Percentiles rank a stretch among this genome's conserved stretches.
These are phyloP conservation scores for Heracleum sosnowskyi DNA, from an alignment of 129 eudicot genomes.

Conservation along the genomic window DNA sequence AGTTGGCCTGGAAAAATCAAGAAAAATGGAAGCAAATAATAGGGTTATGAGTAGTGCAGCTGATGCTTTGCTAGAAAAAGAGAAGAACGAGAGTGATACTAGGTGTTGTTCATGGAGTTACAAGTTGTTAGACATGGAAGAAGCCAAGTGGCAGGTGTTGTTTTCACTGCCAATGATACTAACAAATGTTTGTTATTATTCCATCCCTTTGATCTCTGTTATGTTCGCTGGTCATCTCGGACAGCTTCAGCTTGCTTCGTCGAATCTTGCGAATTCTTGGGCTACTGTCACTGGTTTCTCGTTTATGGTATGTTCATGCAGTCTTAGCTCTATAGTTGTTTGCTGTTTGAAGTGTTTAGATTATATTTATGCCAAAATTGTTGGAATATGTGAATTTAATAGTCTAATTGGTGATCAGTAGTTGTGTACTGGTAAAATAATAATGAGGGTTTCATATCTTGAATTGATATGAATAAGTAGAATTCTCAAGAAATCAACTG, in stretches of 20 bases:
- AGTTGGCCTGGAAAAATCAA: neutral
- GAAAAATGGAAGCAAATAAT: neutral
- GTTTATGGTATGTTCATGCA: slow-evolving; percentile 28
- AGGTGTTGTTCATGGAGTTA: slow-evolving; percentile 15
- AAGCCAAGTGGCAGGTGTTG: slow-evolving; percentile 29
- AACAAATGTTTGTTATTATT: slow-evolving; percentile 31
- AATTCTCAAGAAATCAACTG: too few species aligned
- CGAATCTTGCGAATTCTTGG: slow-evolving; percentile 53
- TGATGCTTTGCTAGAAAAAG: neutral
- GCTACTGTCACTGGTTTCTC: slow-evolving; percentile 40
- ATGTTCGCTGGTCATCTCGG: slow-evolving; percentile 69
- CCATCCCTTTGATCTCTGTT: slow-evolving; percentile 41
- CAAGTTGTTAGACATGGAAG: slow-evolving; percentile 23
- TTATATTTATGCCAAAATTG: neutral
- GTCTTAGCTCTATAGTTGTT: neutral
- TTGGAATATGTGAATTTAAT: neutral
- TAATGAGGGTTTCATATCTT: too few species aligned
- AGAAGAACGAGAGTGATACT: neutral
- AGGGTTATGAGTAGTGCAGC: neutral
- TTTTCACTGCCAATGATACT: slow-evolving; percentile 42
- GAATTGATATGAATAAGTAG: too few species aligned
- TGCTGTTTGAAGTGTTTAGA: neutral
- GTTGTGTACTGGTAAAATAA: neutral
- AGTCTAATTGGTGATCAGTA: neutral
- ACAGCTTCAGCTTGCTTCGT: slow-evolving; percentile 39